Evolutionary conservation across 768 basidiomycete species (phyloP).

Genomic region (Crepidotus variabilis): DNA sequence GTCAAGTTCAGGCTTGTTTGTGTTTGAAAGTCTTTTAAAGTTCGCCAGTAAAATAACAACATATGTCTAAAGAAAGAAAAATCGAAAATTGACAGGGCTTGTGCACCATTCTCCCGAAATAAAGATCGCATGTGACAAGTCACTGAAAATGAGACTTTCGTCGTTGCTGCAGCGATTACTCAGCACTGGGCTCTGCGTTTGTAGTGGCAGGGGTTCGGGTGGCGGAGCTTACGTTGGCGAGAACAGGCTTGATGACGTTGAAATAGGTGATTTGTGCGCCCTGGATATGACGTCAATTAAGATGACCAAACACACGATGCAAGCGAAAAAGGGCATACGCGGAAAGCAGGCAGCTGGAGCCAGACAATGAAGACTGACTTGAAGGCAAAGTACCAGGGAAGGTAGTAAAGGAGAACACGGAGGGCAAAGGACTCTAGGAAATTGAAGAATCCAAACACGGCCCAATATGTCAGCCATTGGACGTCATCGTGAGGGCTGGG

Average conservation of each 20-base stretch:
- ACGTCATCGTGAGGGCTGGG: constrained; percentile 82
- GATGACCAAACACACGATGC: constrained; percentile 15
- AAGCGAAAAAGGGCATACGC: constrained; percentile 49
- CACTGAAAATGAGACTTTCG: constrained; percentile 2
- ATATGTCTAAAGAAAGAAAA: neutral
- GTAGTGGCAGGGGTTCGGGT: constrained; percentile 45
- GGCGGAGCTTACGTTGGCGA: constrained; percentile 56
- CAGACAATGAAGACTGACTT: constrained; percentile 91
- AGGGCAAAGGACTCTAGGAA: constrained; percentile 86
- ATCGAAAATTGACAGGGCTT: too few species aligned
- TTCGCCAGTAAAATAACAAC: neutral
- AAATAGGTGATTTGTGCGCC: constrained; percentile 85
- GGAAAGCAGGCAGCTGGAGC: constrained; percentile 84
- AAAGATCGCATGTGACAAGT: neutral
- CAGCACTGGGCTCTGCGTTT: constrained; percentile 38
- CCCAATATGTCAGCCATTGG: constrained; percentile 99
- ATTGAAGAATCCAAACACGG: constrained; percentile 91
- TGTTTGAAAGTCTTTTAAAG: too few species aligned
- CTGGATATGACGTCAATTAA: constrained; percentile 32
- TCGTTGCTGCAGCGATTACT: constrained; percentile 19
- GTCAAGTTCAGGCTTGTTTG: too few species aligned
- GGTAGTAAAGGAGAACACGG: constrained; percentile 82
- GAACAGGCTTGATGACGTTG: constrained; percentile 73
- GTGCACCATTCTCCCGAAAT: too few species aligned
- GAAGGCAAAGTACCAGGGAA: constrained; percentile 93